Evolutionary conservation across 2,329 filamentous ascomycete species (phyloP).

Genomic region (Trichoderma sp.): DNA sequence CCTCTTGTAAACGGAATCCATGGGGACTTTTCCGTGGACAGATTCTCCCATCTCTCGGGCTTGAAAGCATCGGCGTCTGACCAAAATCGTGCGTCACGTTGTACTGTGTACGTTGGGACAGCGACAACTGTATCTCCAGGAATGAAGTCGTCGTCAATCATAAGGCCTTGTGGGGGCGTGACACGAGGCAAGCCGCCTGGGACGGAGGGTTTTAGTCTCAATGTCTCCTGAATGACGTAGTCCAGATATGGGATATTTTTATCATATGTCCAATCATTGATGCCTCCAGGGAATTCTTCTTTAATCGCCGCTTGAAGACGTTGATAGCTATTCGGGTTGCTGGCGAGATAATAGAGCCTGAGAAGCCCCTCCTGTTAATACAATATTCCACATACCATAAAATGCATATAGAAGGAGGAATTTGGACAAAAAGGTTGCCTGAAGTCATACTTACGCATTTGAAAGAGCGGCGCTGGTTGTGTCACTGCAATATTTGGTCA

Average conservation of each 20-base stretch:
- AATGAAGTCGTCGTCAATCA: slow-evolving; percentile 33
- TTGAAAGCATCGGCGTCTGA: slow-evolving; percentile 29
- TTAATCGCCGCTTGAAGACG: not conserved
- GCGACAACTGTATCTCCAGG: slow-evolving; percentile 38
- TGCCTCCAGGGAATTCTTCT: not conserved
- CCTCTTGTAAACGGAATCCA: slow-evolving; percentile 24
- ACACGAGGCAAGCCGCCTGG: slow-evolving; percentile 36
- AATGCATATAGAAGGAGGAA: too few species aligned
- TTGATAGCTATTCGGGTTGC: not conserved
- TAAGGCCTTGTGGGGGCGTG: slow-evolving; percentile 39
- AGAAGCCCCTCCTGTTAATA: not conserved
- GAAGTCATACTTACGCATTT: not conserved
- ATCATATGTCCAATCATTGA: slow-evolving; percentile 20
- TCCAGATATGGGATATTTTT: slow-evolving; percentile 28
- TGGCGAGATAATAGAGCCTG: slow-evolving; percentile 4
- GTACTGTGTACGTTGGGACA: slow-evolving; percentile 22
- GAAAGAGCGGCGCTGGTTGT: slow-evolving; percentile 3
- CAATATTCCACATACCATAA: not conserved
- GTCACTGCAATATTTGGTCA: not conserved
- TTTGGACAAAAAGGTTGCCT: not conserved
- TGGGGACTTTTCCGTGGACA: slow-evolving; percentile 1
- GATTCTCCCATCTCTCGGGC: slow-evolving; percentile 35
- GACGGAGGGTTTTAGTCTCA: slow-evolving; percentile 40
- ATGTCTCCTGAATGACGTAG: slow-evolving; percentile 40
- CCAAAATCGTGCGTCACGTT: slow-evolving; percentile 25